A percentile compares a stretch with the other conserved stretches of the same genome.
Conservation (phyloP, 176 grass and related monocot genomes). For the Aegilops tauschii region DNA sequence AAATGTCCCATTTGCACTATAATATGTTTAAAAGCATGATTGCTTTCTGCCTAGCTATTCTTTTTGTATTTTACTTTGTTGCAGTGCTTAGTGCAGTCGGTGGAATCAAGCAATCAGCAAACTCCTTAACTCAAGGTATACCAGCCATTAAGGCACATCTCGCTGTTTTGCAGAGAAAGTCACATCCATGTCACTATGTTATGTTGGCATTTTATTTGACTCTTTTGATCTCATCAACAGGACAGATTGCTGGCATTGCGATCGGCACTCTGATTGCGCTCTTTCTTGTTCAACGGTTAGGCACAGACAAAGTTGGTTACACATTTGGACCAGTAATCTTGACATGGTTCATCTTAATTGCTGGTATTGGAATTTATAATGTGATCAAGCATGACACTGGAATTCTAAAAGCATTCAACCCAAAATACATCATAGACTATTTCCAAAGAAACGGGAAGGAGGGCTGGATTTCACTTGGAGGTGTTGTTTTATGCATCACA, state of each 20-base stretch:
- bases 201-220: conserved; percentile 5
- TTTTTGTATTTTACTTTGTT: not conserved
- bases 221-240: conserved; percentile 28
- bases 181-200: not conserved
- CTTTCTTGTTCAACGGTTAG: conserved; percentile 56
- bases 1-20: not conserved
- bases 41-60: not conserved
- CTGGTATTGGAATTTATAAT: conserved; percentile 66
- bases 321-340: conserved; percentile 67
- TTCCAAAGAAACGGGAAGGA: conserved; percentile 68
- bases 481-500: conserved; percentile 72
- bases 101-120: conserved; percentile 52
- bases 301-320: conserved; percentile 76
- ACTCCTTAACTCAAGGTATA: conserved; percentile 54
- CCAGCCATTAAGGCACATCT: not conserved
- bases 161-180: not conserved
- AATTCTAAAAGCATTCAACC: conserved; percentile 61
- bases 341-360: conserved; percentile 61
- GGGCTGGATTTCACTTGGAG: conserved; percentile 75
- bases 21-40: conserved; percentile 24
- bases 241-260: conserved; percentile 51
- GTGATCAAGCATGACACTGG: conserved; percentile 48
- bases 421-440: conserved; percentile 64
- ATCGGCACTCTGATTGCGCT: conserved; percentile 59
- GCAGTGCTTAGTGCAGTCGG: conserved; percentile 67